Base-by-base conservation (phyloP, 2,329 filamentous ascomycete genomes). In the Colletotrichum sp. region DNA sequence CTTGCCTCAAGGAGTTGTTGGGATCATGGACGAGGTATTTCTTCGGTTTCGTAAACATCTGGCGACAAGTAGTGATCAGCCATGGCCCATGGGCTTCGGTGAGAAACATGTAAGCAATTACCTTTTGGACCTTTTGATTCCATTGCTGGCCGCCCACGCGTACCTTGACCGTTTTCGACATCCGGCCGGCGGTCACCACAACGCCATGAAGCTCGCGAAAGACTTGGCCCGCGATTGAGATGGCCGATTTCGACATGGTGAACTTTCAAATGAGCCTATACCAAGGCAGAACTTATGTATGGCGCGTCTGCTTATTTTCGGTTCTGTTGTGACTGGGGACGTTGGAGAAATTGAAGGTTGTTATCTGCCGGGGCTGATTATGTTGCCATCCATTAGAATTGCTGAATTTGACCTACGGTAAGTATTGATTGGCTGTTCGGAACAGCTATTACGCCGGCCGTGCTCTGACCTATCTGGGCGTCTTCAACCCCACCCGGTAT, bases 121-220 rank as follows among this genome's bases (percentile, higher is more conserved):
- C 77, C 72, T 78, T 78, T 62, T 78, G 78, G 8, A 79, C 62
- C 30, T 71, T 77, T 9, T 63, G 72, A 83, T 96, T 94, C 93
- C 94, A 96, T 82, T 91, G 90, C 82, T 93, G 91, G 16, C 89
- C 90, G 68, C 94, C 93, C 16, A 96, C 89, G 79, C 92, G 91
- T 77, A 96, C 95, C 85, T 95, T 96, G 73, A 96, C 94, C 4
- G 94, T 96, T 85, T 93, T 95, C 75, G 92, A 86, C 93, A 96
- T 96, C 75, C 93, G 89, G 24, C 95, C 95, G 8, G 94, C 92
- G 57, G 94, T 95, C 66, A 96, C 91, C 28, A 96, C 95, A 55
- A 96, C 91, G 77, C 94, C 94, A 77, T 89, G 88, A 73, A 92
- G 82, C 81, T 91, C 88, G 76, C 88, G 88, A 68, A 86, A 88